phyloP scores from a whole-genome alignment of 768 basidiomycete genomes.

The Pulveroboletus sp. region DNA sequence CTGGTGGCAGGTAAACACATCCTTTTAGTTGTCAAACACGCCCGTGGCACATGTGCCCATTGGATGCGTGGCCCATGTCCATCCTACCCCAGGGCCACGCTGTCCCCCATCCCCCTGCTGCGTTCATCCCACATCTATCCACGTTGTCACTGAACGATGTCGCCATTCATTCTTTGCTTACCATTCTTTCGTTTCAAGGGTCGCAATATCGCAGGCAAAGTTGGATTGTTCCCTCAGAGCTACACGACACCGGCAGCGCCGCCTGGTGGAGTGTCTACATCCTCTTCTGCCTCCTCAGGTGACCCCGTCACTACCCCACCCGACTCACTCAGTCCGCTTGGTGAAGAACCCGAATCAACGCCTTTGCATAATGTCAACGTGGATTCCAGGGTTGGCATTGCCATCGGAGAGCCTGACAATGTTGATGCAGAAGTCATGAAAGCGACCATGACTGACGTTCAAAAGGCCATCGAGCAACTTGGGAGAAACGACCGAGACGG shows the following conservation, averaged over 20 bases:
- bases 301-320: conserved; percentile 16
- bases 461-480: conserved; percentile 85
- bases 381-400: conserved; percentile 26
- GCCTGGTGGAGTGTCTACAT: conserved; percentile 22
- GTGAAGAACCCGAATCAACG: conserved; percentile 44
- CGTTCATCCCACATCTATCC: conserved; percentile 4
- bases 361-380: conserved; percentile 25
- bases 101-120: conserved; percentile 1
- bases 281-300: conserved; percentile 25
- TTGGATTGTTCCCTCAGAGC: conserved; percentile 88
- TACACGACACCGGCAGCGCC: conserved; percentile 71
- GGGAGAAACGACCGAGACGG: conserved; percentile 56
- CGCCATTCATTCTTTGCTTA: conserved; percentile 24
- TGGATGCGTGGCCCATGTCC: conserved; percentile 6
- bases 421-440: conserved; percentile 63
- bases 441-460: conserved; percentile 86
- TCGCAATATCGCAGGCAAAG: conserved; percentile 71
- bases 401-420: conserved; percentile 19
- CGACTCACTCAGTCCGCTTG: conserved; percentile 39
- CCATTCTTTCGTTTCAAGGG: conserved; percentile 48
- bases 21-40: conserved; percentile 10
- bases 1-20: conserved; percentile 76
- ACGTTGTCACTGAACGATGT: conserved; percentile 22
- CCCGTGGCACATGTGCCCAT: background rate
- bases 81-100: conserved; percentile 3